Base-by-base conservation (phyloP, 2,329 filamentous ascomycete genomes). In the Colletotrichum tropicicola region DNA sequence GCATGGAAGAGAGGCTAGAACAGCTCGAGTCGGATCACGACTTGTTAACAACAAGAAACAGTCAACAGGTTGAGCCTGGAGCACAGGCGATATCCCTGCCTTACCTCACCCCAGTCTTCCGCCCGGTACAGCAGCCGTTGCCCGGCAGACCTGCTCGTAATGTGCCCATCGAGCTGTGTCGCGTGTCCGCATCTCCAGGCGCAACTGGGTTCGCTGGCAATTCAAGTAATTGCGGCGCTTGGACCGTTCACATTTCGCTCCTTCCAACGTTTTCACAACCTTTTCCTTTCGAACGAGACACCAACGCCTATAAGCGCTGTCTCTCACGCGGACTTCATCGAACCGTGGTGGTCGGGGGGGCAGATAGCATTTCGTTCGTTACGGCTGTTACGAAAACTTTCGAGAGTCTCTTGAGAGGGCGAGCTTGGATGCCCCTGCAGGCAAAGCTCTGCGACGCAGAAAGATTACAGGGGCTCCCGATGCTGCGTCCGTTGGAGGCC, bases 271-370 rank as follows among this genome's bases (percentile, higher is more conserved):
- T 78, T 12, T 80, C 80, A 32, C 82, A 85, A 59, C 83, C 85
- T 5, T 87, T 88, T 68, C 87, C 87, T 0, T 89, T 89, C 71
- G 87, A 89, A 73, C 86, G 87, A 70, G 85, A 88, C 68, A 88
- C 86, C 13, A 84, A 80, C 41, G 86, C 86, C 4, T 89, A 89
- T 73, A 88, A 88, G 70, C 80, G 87, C 44, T 88, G 86, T 45
- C 78, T 89, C 5, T 89, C 87, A 13, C 83, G 87, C 15, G 87
- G 87, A 3, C 79, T 89, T 45, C 87, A 89, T 69, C 84, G 83
- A 63, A 84, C 87, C 75, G 78, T 89, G 17, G 84, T 82, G 8
- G 80, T 89, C 12, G 78, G 80, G 44, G 85, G 84, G 17, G 78
- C 78, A 3, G 80, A 83, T 61, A 80, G 82, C 44, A 73, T 79